Conservation (phyloP, 495 filamentous ascomycete species). For the Neurospora cerealis region DNA sequence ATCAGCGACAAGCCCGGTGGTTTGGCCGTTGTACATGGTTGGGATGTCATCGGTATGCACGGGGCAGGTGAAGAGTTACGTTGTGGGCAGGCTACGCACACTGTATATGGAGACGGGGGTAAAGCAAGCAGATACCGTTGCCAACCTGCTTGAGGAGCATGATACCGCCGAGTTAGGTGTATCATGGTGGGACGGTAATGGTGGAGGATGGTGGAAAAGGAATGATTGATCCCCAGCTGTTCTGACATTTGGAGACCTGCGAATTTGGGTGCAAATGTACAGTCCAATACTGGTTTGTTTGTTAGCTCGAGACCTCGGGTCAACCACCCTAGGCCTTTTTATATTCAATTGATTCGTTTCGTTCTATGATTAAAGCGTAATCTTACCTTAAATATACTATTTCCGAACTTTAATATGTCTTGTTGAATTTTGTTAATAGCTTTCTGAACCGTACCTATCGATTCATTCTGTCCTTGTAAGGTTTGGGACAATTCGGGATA, state of each 20-base stretch:
- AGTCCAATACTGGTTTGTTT: neutral
- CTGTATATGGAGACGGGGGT: constrained; percentile 27
- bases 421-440: too few species aligned
- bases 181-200: neutral
- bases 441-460: too few species aligned
- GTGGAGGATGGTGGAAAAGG: neutral
- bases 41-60: constrained; percentile 29
- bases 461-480: too few species aligned
- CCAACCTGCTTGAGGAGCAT: constrained; percentile 21
- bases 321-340: too few species aligned
- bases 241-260: neutral
- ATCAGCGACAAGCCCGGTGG: constrained; percentile 25
- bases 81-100: constrained; percentile 20
- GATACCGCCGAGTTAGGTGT: neutral
- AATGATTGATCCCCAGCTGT: neutral
- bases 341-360: too few species aligned
- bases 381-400: too few species aligned
- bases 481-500: too few species aligned
- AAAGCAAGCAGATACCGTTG: constrained; percentile 24
- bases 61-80: constrained; percentile 16
- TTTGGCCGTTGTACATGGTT: constrained; percentile 29
- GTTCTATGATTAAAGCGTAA: too few species aligned
- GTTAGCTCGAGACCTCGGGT: neutral
- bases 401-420: too few species aligned
- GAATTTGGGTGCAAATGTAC: neutral